Evolutionary conservation across 805 yeast genomes (phyloP).

Genomic region (Spathaspora hagerdaliae): DNA sequence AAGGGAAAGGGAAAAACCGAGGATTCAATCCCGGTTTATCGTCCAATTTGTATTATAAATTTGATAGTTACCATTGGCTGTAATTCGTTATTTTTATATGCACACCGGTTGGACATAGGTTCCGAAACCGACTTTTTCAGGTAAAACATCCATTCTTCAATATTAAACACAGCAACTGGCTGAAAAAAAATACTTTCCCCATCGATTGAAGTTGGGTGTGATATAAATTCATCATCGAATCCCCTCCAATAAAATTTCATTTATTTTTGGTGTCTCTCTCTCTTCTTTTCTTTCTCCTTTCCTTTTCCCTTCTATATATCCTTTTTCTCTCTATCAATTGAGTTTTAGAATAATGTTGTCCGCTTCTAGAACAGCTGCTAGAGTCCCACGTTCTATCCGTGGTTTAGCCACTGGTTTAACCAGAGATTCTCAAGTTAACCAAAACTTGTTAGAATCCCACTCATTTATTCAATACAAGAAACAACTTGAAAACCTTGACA

Average conservation of each 20-base stretch:
- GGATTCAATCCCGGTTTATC: no score
- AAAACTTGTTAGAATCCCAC: slow-evolving; percentile 76
- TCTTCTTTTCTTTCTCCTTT: not conserved
- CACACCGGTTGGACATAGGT: no score
- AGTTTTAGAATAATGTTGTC: slow-evolving; percentile 31
- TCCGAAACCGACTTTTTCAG: no score
- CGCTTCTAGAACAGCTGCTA: slow-evolving; percentile 33
- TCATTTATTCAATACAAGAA: slow-evolving; percentile 90
- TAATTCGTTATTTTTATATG: no score
- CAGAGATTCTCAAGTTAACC: slow-evolving; percentile 71
- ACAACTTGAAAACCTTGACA: slow-evolving; percentile 81
- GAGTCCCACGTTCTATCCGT: slow-evolving; percentile 35
- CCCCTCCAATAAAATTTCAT: not conserved
- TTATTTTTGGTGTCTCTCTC: not conserved
- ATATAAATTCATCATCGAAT: not conserved
- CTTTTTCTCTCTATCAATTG: slow-evolving; percentile 1
- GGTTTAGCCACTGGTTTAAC: slow-evolving; percentile 51
- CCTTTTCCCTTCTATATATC: not conserved
- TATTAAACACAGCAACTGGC: no score
- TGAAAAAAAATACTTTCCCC: no score
- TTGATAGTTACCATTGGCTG: no score
- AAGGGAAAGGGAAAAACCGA: no score
- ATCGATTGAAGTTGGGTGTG: no score
- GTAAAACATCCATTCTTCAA: no score
- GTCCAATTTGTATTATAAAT: no score